Base-by-base conservation (phyloP, 1,284 basidiomycete genomes). In the Inonotus obliquus region DNA sequence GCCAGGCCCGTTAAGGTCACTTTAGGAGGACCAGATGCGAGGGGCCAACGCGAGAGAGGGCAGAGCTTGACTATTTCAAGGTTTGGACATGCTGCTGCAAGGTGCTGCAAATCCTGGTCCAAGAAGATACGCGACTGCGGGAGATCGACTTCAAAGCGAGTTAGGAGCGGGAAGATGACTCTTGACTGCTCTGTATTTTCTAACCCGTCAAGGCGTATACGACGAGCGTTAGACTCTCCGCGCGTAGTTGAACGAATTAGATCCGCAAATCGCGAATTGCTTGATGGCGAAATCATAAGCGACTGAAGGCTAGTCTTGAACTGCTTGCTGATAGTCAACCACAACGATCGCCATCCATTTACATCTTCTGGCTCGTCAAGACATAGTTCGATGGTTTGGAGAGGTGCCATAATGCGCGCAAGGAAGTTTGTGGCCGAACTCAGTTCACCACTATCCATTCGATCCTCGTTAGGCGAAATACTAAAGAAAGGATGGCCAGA, bases 301-400 rank as follows among this genome's bases (percentile, higher is more conserved):
- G 80, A 80, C 69, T 82, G 80, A 54, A 91, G 75, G 7, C 83
- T 81, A 57, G 76, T 70, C 23, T 79, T 77, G 67, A 88, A 89
- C 65, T 79, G 76, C 64, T 87, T 83, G 65, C 79, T 83, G 55
- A 91, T 77, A 68, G 86, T 70, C 45, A 73, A 72, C 52, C 81
- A 87, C 21, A 91, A 76, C 63, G 88, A 82, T 65, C 82, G 82
- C 89, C 89, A 91, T 68, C 89, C 87, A 13, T 80, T 79, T 63
- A 78, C 79, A 66, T 85, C 81, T 13, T 87, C 86, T 14, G 89
- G 87, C 67, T 91, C 89, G 65, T 91, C 89, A 65, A 91, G 84
- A 68, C 84, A 76, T 45, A 91, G 79, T 59, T 91, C 88, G 63
- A 91, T 77, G 56, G 81, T 79, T 25, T 77, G 74, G 66, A 91